Conservation (phyloP, 2,329 filamentous ascomycete species). For the Aspergillus amoenus region DNA sequence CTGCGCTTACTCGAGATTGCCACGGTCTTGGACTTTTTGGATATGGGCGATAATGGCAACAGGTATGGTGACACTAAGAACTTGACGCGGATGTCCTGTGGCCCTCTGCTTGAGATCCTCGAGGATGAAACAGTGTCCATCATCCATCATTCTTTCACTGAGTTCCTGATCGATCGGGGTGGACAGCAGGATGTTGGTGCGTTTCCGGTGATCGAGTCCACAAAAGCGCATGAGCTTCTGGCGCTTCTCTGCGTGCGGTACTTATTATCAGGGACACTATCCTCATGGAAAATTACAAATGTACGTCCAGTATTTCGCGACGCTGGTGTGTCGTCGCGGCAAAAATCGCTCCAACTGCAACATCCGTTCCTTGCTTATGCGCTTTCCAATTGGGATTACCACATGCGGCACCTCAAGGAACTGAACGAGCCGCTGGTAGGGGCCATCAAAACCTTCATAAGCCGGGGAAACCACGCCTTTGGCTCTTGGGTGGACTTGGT, state of each 20-base stretch:
- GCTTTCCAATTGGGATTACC: background rate
- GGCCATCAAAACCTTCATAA: background rate
- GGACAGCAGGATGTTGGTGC: background rate
- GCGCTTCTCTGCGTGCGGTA: background rate
- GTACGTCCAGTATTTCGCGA: background rate
- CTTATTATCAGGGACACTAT: background rate
- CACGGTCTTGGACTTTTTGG: slow-evolving; percentile 15
- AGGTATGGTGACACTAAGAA: slow-evolving; percentile 30
- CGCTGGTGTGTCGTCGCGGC: background rate
- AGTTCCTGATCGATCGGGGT: slow-evolving; percentile 40
- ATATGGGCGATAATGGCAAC: slow-evolving; percentile 7
- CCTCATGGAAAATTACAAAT: background rate
- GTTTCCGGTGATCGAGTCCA: background rate
- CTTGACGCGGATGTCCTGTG: slow-evolving; percentile 38
- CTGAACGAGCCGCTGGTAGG: background rate
- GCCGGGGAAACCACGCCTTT: background rate
- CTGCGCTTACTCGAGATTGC: slow-evolving; percentile 48
- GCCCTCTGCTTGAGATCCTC: slow-evolving; percentile 45
- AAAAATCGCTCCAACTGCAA: background rate
- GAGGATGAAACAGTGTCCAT: slow-evolving; percentile 48
- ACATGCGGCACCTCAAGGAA: background rate
- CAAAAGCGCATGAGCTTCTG: background rate
- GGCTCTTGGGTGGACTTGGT: background rate
- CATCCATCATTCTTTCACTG: slow-evolving; percentile 51
- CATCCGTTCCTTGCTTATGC: background rate